A percentile compares a stretch with the other conserved stretches of the same genome.
phyloP scores from a whole-genome alignment of 345 rosid genomes.

The Rhodomyrtus tomentosa region DNA sequence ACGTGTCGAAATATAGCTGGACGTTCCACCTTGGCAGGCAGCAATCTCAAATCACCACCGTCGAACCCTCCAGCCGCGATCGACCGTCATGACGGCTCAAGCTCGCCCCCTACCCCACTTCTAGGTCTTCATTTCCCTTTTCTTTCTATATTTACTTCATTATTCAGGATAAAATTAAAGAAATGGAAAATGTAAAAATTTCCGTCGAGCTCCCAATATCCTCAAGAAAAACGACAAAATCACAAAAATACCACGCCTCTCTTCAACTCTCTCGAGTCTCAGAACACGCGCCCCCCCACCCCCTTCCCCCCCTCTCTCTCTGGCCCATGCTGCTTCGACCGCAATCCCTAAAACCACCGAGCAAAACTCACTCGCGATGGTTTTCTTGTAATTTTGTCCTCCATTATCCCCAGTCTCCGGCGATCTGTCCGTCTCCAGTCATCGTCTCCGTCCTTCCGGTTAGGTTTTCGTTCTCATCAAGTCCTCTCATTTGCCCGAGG shows the following conservation, averaged over 20 bases:
- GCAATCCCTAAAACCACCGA: background rate
- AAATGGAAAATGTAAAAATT: background rate
- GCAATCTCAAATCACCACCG: background rate
- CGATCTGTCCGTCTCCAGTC: background rate
- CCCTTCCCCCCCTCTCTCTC: slow-evolving; percentile 8
- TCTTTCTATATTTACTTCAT: background rate
- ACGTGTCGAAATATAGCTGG: background rate
- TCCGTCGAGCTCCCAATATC: background rate
- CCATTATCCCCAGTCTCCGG: slow-evolving; percentile 12
- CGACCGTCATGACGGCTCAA: background rate
- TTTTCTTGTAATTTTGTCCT: slow-evolving; percentile 6
- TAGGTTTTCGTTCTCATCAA: background rate
- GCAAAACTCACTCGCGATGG: background rate
- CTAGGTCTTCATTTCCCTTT: background rate
- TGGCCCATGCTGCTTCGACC: background rate
- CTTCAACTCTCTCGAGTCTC: background rate
- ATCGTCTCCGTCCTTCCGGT: background rate
- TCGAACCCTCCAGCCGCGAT: background rate
- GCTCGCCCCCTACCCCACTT: background rate
- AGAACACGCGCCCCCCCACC: background rate
- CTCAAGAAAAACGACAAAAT: background rate
- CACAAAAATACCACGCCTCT: background rate
- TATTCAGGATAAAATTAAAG: background rate
- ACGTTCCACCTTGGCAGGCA: background rate
- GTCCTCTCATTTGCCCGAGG: background rate